Conservation (phyloP, 139 green algal genomes). For the Chlorella sp. region DNA sequence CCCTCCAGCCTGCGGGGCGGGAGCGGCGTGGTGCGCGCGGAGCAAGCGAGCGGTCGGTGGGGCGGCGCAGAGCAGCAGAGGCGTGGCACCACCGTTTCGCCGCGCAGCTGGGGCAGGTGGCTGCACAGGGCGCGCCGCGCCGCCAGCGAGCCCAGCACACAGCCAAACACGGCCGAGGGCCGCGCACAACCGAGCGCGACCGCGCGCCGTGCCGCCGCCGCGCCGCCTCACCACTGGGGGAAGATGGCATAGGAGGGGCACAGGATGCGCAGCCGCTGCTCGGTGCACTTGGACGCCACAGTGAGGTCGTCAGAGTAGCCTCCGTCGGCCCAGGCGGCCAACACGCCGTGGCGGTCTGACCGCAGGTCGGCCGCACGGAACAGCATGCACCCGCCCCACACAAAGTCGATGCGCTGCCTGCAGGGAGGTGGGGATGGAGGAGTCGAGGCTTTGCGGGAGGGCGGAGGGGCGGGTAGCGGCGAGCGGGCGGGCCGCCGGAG, state of each 20-base stretch:
- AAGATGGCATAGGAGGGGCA: conserved; percentile 75
- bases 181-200: too few relatives aligned
- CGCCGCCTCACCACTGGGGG: conserved; percentile 74
- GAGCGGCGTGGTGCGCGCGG: not conserved
- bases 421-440: not conserved
- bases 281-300: conserved; percentile 64
- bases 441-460: not conserved
- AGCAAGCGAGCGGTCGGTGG: too few relatives aligned
- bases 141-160: too few relatives aligned
- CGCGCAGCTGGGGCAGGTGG: not conserved
- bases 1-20: conserved; percentile 33
- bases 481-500: too few relatives aligned
- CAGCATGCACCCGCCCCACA: conserved; percentile 93
- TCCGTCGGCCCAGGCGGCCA: conserved; percentile 70
- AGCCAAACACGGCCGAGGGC: too few relatives aligned
- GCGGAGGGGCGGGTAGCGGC: too few relatives aligned
- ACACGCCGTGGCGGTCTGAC: conserved; percentile 55
- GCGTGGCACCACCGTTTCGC: too few relatives aligned
- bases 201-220: too few relatives aligned
- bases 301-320: conserved; percentile 95
- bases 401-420: conserved; percentile 62
- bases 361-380: conserved; percentile 61
- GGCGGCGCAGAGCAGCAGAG: too few relatives aligned
- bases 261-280: conserved; percentile 58
- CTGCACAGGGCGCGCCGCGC: too few relatives aligned